A percentile compares a stretch with the other conserved stretches of the same genome.
These are phyloP conservation scores for Aspergillus fischeri DNA, from an alignment of 2,329 filamentous ascomycete species.

Conservation along the genomic window DNA sequence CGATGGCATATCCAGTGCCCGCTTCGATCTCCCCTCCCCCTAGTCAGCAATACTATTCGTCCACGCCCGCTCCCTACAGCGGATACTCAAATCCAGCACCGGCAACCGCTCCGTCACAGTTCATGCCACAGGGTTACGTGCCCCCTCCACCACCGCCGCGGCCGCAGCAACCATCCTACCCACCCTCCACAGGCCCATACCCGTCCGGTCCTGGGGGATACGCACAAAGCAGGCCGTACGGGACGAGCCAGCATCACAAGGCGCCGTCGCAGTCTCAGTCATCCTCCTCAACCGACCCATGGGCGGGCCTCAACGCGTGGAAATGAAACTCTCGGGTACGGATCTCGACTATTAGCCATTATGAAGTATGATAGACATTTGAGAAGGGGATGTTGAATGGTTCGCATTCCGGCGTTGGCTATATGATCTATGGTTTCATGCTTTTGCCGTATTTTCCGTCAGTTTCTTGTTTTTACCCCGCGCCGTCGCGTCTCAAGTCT, in stretches of 20 bases:
- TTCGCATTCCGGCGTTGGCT: constrained; percentile 19
- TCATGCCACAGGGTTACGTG: constrained; percentile 60
- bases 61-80: constrained; percentile 30
- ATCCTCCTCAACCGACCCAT: constrained; percentile 53
- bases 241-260: constrained; percentile 33
- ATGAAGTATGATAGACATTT: constrained; percentile 22
- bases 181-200: constrained; percentile 50
- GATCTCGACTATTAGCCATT: constrained; percentile 3
- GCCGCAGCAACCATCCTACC: constrained; percentile 49
- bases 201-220: constrained; percentile 53
- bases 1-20: constrained; percentile 48
- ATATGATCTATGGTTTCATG: background rate
- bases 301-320: constrained; percentile 68
- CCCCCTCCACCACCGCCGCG: constrained; percentile 65
- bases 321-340: constrained; percentile 43
- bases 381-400: background rate
- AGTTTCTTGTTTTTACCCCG: background rate
- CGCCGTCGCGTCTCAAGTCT: background rate
- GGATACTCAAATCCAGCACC: constrained; percentile 34
- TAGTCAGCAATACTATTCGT: constrained; percentile 36
- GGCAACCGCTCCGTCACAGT: constrained; percentile 38
- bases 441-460: background rate
- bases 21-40: constrained; percentile 42
- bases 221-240: constrained; percentile 45
- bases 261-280: constrained; percentile 36